Evolutionary conservation across 169 alveolate genomes (phyloP).

Genomic region (Eimeria falciformis): DNA sequence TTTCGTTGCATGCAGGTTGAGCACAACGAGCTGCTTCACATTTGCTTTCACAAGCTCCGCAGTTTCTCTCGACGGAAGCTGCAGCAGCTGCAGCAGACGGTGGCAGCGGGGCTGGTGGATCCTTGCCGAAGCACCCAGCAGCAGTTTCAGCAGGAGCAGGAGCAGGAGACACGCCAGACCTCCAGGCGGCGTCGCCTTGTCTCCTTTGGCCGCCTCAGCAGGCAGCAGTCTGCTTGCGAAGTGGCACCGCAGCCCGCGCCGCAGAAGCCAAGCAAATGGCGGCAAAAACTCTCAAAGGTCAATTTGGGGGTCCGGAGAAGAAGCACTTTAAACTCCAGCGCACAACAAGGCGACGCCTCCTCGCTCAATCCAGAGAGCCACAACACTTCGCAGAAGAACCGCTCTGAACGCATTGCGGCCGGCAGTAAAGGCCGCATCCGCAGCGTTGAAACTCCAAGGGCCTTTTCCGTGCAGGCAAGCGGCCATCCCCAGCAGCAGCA

Average conservation of each 20-base stretch:
- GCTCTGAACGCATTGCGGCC: background rate
- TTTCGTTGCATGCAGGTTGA: constrained; percentile 36
- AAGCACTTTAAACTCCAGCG: background rate
- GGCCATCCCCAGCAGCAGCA: constrained; percentile 9
- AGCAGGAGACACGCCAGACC: background rate
- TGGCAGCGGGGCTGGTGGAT: constrained; percentile 48
- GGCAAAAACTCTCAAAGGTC: constrained; percentile 8
- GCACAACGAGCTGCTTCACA: constrained; percentile 62
- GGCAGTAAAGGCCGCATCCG: background rate
- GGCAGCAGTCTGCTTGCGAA: constrained; percentile 45
- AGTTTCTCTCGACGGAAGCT: constrained; percentile 59
- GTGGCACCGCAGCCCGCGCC: constrained; percentile 3
- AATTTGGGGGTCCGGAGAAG: background rate
- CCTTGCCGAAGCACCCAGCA: background rate
- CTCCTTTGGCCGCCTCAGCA: background rate
- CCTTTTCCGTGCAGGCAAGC: background rate
- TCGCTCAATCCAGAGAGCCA: background rate
- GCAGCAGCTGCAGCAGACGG: constrained; percentile 33
- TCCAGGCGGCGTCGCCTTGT: constrained; percentile 30
- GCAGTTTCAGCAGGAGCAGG: constrained; percentile 3
- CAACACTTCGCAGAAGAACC: background rate
- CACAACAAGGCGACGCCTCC: background rate
- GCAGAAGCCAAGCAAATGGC: background rate
- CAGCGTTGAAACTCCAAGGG: background rate
- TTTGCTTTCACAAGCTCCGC: constrained; percentile 46